These are phyloP conservation scores for Dendrobium catenatum DNA, from an alignment of 106 monocot species.

Conservation along the genomic window DNA sequence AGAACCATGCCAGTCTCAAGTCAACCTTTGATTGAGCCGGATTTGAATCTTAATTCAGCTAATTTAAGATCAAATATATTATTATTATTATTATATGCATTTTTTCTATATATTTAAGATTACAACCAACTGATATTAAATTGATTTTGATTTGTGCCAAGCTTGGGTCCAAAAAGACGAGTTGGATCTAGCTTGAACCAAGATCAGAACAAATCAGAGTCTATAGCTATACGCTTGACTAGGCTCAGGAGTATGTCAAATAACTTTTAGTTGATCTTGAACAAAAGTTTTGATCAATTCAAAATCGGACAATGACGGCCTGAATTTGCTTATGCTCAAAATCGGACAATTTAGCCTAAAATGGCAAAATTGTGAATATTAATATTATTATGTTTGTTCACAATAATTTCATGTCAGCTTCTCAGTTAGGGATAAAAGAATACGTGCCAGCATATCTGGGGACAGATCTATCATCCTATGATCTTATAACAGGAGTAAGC, in stretches of 20 bases:
- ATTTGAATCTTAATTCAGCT: no score
- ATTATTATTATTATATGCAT: no score
- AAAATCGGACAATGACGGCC: no score
- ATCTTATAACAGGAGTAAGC: slow-evolving; percentile 79
- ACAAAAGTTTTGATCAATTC: no score
- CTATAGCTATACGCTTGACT: no score
- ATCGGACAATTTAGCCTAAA: no score
- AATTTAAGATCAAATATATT: no score
- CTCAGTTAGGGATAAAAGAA: slow-evolving; percentile 63
- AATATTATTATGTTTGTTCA: background rate
- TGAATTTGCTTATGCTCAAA: background rate
- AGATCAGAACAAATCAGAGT: no score
- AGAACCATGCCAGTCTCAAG: no score
- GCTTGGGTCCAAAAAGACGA: background rate
- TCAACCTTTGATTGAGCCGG: no score
- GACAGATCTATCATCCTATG: slow-evolving; percentile 29
- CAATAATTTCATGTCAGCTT: slow-evolving; percentile 34
- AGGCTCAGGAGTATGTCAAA: no score
- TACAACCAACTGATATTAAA: background rate
- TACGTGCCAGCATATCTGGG: slow-evolving; percentile 64
- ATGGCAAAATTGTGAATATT: background rate
- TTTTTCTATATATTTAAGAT: background rate
- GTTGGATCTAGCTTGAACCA: background rate
- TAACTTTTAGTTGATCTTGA: no score
- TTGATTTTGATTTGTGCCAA: background rate